Percentiles rank a stretch among this genome's conserved stretches.
These are phyloP conservation scores for Lobosporangium transversale DNA, from an alignment of 192 early-diverging fungal genomes.

Conservation along the genomic window DNA sequence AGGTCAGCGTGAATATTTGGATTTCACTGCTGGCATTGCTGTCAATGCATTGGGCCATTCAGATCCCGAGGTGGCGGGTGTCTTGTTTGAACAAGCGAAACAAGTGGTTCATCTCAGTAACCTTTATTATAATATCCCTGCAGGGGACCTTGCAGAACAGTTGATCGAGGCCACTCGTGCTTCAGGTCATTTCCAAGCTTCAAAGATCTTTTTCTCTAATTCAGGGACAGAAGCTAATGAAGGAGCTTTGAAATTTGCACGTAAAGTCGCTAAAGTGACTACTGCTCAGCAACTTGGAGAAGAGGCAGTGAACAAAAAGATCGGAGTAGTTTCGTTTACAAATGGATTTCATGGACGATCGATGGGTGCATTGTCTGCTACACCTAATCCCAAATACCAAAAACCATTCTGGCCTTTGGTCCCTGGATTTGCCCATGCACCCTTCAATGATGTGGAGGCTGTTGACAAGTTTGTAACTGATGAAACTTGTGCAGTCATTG, in stretches of 20 bases:
- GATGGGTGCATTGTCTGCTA: slow-evolving; percentile 96
- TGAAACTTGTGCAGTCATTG: slow-evolving; percentile 89
- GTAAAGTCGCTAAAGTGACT: slow-evolving; percentile 81
- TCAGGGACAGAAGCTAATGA: slow-evolving; percentile 99
- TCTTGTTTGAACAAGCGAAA: slow-evolving; percentile 83
- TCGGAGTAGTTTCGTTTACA: slow-evolving; percentile 84
- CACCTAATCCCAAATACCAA: slow-evolving; percentile 93
- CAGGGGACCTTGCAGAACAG: slow-evolving; percentile 78
- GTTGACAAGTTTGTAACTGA: slow-evolving; percentile 74
- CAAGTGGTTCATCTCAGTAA: slow-evolving; percentile 91
- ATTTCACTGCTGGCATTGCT: slow-evolving; percentile 95
- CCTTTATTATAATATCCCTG: slow-evolving; percentile 91
- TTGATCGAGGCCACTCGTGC: slow-evolving; percentile 72
- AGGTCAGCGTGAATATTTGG: slow-evolving; percentile 80
- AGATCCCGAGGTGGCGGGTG: slow-evolving; percentile 75
- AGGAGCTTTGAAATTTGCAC: slow-evolving; percentile 95
- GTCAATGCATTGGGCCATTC: slow-evolving; percentile 93
- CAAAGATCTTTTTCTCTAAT: slow-evolving; percentile 94
- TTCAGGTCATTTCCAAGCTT: slow-evolving; percentile 57
- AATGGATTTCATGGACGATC: slow-evolving; percentile 97
- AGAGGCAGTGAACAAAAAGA: slow-evolving; percentile 65
- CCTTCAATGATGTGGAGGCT: slow-evolving; percentile 78
- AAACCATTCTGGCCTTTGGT: slow-evolving; percentile 92
- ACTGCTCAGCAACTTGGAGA: too few species aligned
- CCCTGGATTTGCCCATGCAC: slow-evolving; percentile 78